Evolutionary conservation across 2,329 filamentous ascomycete species (phyloP).

Genomic region (Cercospora sp.): DNA sequence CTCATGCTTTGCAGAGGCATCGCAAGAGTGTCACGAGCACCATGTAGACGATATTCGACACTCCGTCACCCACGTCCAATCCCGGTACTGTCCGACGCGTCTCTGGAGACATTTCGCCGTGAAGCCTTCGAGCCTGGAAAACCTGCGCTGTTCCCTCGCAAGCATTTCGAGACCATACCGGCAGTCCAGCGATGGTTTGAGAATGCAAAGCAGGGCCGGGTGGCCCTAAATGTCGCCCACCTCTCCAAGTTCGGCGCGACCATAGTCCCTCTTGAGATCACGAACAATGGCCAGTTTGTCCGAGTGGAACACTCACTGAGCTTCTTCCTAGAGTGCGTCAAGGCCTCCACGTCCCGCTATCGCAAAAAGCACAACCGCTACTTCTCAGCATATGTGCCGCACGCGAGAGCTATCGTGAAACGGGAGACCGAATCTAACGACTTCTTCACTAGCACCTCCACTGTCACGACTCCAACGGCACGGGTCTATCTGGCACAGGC

Average conservation of each 20-base stretch:
- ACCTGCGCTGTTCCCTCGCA: conserved; percentile 55
- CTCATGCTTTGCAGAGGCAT: conserved; percentile 23
- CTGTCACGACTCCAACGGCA: conserved; percentile 27
- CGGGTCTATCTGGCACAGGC: conserved; percentile 86
- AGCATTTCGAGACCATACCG: conserved; percentile 50
- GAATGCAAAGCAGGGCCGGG: background rate
- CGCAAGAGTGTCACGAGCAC: conserved; percentile 8
- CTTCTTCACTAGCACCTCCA: conserved; percentile 38
- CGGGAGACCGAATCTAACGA: conserved; percentile 30
- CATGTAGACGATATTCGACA: conserved; percentile 22
- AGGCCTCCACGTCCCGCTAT: conserved; percentile 29
- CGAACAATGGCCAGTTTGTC: conserved; percentile 51
- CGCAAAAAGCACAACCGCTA: conserved; percentile 27
- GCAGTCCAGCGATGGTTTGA: conserved; percentile 63
- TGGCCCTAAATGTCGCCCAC: conserved; percentile 45
- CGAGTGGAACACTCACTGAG: conserved; percentile 62
- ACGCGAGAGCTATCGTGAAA: conserved; percentile 28
- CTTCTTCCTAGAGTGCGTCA: conserved; percentile 61
- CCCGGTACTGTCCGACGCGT: conserved; percentile 29
- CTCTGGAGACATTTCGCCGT: conserved; percentile 52
- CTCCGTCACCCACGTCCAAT: conserved; percentile 22
- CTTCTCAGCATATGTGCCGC: conserved; percentile 34
- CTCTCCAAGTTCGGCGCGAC: conserved; percentile 50
- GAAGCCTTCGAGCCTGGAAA: conserved; percentile 54
- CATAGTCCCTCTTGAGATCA: conserved; percentile 62